Base-by-base conservation (phyloP, 345 rosid genomes). In the Camelina neglecta region DNA sequence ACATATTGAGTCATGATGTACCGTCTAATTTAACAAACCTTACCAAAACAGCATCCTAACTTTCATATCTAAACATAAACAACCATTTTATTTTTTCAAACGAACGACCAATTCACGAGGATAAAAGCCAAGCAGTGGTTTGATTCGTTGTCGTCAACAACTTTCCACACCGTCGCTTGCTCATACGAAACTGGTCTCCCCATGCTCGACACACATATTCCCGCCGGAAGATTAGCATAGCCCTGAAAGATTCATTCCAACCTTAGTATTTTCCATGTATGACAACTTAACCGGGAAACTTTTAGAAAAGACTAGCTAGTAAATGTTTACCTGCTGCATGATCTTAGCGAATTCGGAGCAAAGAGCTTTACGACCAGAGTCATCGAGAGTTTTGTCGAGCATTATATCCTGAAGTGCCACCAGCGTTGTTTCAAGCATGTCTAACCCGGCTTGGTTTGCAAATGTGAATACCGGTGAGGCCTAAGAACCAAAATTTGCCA, bases 371-470 rank as follows among this genome's bases (percentile, higher is more conserved):
- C 92, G 84, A 20, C 95, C 97, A 42, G 86, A 83, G 78, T 90
- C 98, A 54, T 92, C 97, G 1, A 94, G 86, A 39, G 89, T 89
- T 85, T 92, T 94, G 83, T 94, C 98, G 1, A 94, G 90, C 90
- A 83, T 90, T 45, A 94, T 92, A 71, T 92, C 98, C 74, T 94
- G 98, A 79, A 92, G 97, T 72, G 96, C 92, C 60, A 94, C 95
- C 1, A 94, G 87, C 4, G 98, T 92, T 1, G 99, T 95, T 81
- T 95, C 99, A 3, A 95, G 96, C 97, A 95, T 95, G 85, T 92
- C 97, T 11, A 95, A 90, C 60, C 99, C 99, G 1, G 97, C 97
- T 83, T 92, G 97, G 84, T 94, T 94, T 6, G 97, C 93, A 33
- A 90, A 93, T 56, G 89, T 90, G 69, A 89, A 94, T 53, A 89